These are phyloP conservation scores for Hansfordia pulvinata DNA, from an alignment of 2,329 filamentous ascomycete species.

Conservation along the genomic window DNA sequence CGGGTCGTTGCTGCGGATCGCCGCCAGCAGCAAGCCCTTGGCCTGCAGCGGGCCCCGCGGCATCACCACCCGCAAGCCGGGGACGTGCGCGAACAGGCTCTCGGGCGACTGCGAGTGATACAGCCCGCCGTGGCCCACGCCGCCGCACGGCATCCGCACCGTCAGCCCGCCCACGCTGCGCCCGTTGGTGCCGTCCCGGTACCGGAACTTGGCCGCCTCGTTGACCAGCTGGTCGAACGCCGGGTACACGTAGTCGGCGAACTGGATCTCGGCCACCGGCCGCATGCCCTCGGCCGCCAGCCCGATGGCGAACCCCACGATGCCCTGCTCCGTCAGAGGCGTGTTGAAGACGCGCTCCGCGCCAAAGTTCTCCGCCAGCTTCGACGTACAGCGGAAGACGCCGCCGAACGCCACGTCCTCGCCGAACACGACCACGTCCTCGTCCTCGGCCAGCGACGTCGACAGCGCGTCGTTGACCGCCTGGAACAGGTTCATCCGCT, in stretches of 20 bases:
- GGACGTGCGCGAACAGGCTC: conserved; percentile 75
- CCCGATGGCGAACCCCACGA: conserved; percentile 87
- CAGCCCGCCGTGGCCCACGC: conserved; percentile 77
- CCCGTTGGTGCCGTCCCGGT: conserved; percentile 48
- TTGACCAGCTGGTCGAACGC: conserved; percentile 93
- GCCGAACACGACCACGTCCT: conserved; percentile 81
- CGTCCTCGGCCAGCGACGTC: conserved; percentile 69
- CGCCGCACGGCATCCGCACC: conserved; percentile 80
- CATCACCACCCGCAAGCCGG: conserved; percentile 73
- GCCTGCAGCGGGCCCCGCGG: conserved; percentile 78
- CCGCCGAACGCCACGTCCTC: conserved; percentile 96
- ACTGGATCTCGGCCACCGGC: conserved; percentile 88
- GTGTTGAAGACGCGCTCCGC: conserved; percentile 91
- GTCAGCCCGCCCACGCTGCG: conserved; percentile 64
- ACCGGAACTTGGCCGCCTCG: conserved; percentile 80
- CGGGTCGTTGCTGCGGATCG: conserved; percentile 71
- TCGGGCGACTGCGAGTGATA: conserved; percentile 88
- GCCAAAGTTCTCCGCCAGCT: conserved; percentile 77
- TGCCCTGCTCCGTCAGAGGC: conserved; percentile 84
- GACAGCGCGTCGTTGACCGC: conserved; percentile 83
- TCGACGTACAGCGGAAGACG: conserved; percentile 90
- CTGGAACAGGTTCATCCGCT: conserved; percentile 87
- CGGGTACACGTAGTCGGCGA: conserved; percentile 87
- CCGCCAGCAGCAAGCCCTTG: conserved; percentile 69
- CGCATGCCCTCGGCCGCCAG: conserved; percentile 83